Percentiles rank a stretch among this genome's conserved stretches.
Evolutionary conservation across 148 eudicot species (phyloP).

Genomic region (Camellia lanceoleosa): DNA sequence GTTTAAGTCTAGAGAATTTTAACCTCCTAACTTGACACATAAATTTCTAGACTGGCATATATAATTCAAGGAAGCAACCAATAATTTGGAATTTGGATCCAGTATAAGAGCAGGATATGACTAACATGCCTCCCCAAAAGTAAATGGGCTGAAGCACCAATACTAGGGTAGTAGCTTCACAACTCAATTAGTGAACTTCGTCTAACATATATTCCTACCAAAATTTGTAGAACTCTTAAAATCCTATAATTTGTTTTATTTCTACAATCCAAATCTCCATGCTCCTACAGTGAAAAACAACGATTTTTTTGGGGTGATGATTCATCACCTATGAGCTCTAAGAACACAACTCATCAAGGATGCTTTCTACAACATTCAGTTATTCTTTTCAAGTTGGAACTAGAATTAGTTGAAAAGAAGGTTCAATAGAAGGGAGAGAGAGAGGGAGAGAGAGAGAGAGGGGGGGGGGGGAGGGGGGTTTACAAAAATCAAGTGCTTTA

Average conservation of each 20-base stretch:
- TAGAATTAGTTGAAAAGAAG: background rate
- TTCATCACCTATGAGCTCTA: background rate
- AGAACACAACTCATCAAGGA: no score
- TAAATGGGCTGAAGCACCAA: background rate
- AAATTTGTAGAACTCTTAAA: background rate
- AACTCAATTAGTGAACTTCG: background rate
- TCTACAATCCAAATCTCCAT: background rate
- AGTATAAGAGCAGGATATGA: background rate
- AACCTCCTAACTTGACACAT: background rate
- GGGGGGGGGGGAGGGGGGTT: no score
- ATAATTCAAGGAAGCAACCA: background rate
- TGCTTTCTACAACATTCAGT: no score
- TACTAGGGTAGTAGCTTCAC: background rate
- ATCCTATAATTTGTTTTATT: background rate
- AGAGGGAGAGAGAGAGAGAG: no score
- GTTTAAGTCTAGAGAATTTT: background rate
- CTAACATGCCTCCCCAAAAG: background rate
- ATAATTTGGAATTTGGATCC: background rate
- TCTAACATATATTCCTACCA: background rate
- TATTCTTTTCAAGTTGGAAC: no score
- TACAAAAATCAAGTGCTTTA: background rate
- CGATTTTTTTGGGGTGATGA: background rate
- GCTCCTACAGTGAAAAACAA: background rate
- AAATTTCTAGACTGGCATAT: background rate
- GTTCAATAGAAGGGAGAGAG: background rate